phyloP scores from a whole-genome alignment of 1,139 yeast species.

The Taphrina betulina region DNA sequence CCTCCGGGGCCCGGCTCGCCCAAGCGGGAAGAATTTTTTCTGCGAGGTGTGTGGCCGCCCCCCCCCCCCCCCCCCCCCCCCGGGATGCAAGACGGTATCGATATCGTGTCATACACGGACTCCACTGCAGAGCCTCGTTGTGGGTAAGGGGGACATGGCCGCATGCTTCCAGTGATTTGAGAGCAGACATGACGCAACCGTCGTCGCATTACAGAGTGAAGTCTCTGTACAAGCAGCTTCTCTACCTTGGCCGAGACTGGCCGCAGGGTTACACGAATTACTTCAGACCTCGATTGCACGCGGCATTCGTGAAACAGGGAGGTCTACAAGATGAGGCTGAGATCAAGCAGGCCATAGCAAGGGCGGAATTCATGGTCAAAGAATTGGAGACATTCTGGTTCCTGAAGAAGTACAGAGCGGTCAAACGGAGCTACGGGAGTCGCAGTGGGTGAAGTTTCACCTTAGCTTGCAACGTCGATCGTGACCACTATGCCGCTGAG shows the following conservation, averaged over 20 bases:
- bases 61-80: no score
- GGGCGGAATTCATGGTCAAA: constrained; percentile 37
- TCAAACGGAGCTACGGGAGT: constrained; percentile 27
- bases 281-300: constrained; percentile 36
- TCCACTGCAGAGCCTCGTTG: no score
- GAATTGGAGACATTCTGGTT: constrained; percentile 32
- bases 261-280: constrained; percentile 37
- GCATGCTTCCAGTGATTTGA: not conserved
- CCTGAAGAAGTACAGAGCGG: constrained; percentile 22
- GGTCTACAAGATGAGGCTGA: constrained; percentile 21
- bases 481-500: no score
- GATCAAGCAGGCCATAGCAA: constrained; percentile 33
- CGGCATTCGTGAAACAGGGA: constrained; percentile 35
- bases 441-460: constrained; percentile 7
- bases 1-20: no score
- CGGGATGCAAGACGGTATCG: no score
- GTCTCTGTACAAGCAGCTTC: constrained; percentile 36
- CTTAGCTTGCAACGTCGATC: no score
- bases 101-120: no score
- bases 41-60: no score
- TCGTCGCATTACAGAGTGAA: constrained; percentile 33
- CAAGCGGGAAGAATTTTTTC: no score
- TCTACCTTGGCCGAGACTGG: constrained; percentile 37
- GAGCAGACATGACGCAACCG: not conserved
- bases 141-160: no score